Evolutionary conservation across 306 rosid genomes (phyloP).

Genomic region (Cucumis hystrix): DNA sequence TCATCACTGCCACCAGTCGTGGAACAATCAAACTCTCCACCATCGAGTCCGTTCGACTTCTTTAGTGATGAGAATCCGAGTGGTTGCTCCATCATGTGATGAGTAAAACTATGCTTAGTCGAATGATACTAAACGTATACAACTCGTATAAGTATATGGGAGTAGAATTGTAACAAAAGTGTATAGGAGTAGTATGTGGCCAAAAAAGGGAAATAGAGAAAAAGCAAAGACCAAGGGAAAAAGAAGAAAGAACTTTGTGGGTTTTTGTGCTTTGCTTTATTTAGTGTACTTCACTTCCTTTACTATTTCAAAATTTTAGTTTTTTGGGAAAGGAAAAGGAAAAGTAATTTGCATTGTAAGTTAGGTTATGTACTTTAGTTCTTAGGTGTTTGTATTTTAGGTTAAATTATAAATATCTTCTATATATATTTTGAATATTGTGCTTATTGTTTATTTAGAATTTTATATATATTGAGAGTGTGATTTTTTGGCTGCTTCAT

Average conservation of each 20-base stretch:
- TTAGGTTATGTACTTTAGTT: not conserved
- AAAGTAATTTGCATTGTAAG: conserved; percentile 6
- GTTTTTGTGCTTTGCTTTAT: conserved; percentile 16
- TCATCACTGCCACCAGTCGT: not conserved
- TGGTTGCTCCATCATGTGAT: conserved; percentile 48
- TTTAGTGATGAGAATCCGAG: conserved; percentile 82
- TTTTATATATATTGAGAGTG: too few species aligned
- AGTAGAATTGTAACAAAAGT: conserved; percentile 22
- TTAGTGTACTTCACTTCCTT: conserved; percentile 6
- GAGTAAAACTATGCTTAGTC: not conserved
- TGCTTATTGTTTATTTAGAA: not conserved
- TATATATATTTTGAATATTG: not conserved
- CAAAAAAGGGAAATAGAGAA: not conserved
- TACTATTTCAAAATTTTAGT: conserved; percentile 6
- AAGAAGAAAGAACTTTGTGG: not conserved
- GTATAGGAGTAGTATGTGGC: conserved; percentile 12
- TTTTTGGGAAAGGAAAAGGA: not conserved
- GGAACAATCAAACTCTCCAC: conserved; percentile 6
- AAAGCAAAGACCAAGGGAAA: not conserved
- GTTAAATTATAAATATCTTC: not conserved
- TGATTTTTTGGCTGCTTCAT: not conserved
- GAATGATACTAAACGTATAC: conserved; percentile 11
- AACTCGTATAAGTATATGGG: conserved; percentile 20
- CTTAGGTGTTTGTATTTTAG: not conserved
- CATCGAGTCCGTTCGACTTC: conserved; percentile 30